Evolutionary conservation across 202 grass and related monocot species (phyloP).

Genomic region (Dendrocalamus latiflorus): DNA sequence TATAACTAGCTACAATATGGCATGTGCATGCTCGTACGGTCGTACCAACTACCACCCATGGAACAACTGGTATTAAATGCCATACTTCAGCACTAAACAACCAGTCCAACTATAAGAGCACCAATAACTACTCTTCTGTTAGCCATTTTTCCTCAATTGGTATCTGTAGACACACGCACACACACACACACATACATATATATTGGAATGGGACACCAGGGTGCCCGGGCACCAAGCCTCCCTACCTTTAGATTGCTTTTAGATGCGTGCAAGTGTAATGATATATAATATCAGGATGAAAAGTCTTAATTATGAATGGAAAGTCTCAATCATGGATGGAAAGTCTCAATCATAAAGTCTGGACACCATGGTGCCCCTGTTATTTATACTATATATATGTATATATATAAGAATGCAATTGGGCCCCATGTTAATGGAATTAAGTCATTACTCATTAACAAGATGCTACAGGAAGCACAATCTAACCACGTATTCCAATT

Average conservation of each 20-base stretch:
- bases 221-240: too few relatives aligned
- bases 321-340: too few relatives aligned
- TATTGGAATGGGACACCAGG: too few relatives aligned
- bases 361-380: too few relatives aligned
- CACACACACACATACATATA: too few relatives aligned
- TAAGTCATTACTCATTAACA: conserved; percentile 1
- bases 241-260: too few relatives aligned
- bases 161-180: conserved; percentile 1
- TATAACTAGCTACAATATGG: conserved; percentile 17
- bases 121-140: not conserved
- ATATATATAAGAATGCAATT: not conserved
- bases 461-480: conserved; percentile 13
- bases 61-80: not conserved
- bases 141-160: not conserved
- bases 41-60: conserved; percentile 3
- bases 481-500: not conserved
- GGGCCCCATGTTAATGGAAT: not conserved
- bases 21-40: not conserved
- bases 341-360: too few relatives aligned
- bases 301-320: too few relatives aligned
- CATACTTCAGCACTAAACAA: conserved; percentile 19
- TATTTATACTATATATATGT: too few relatives aligned
- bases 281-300: too few relatives aligned
- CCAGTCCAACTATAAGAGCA: conserved; percentile 1
- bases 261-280: too few relatives aligned